Evolutionary conservation across 2,329 filamentous ascomycete genomes (phyloP), one percentile per base, ranked within the genome.

Genomic region (Cryphonectria japonica): DNA sequence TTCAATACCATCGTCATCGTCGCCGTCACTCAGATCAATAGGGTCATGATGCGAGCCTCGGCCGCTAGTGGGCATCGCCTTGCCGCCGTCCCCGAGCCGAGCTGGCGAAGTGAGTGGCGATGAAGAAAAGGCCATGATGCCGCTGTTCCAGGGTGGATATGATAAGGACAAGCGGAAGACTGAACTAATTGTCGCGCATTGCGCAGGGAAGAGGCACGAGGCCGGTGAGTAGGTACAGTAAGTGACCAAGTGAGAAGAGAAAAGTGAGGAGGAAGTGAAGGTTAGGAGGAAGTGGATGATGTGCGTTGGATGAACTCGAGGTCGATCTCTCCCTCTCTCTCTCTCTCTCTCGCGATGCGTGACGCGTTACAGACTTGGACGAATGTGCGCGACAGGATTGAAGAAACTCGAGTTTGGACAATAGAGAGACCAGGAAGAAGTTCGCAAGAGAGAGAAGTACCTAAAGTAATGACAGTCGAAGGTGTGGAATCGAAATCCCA

Each of bases 81-180:
- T 65, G 41, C 22, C 61, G 32, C 54, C 43, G 22, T 34, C 22
- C 14, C 46, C 46, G 26, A 59, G 59, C 16, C 66, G 29, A 34
- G 19, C 66, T 29, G 71, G 69, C 57, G 71, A 73, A 50, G 69
- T 73, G 71, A 71, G 69, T 19, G 71, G 69, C 34, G 69, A 66
- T 13, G 71, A 73, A 32, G 71, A 71, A 29, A 64, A 69, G 54
- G 65, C 64, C 41, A 68, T 67, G 62, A 43, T 67, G 67, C 19
- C 43, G 46, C 34, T 26, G 22, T 39, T 4, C 26, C n/a, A 34
- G 32, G 63, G 2, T n/a, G 41, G 29, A 50, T 3, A 5, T 41
- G 14, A 32, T 19, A 60, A 3, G 52, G 11, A 34, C 52, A 32
- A 60, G 14, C 4, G 8, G n/a, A 19, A 41, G 50, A 13, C 26